Base-by-base conservation (phyloP, 2,329 filamentous ascomycete species). In the Sporothrix schenckii region DNA sequence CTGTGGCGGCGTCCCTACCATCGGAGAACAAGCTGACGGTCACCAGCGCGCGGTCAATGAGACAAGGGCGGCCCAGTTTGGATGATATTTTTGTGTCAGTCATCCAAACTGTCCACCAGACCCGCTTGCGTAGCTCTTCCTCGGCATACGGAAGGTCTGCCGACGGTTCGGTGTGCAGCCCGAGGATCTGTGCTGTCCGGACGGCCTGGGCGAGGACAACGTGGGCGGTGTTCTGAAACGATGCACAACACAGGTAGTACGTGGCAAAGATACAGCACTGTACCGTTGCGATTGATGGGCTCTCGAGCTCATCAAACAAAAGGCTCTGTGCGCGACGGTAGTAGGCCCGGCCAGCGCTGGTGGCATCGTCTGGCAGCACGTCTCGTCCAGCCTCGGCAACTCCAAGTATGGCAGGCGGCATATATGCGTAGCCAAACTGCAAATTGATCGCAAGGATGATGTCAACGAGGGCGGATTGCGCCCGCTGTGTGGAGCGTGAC, bases 91-190 rank as follows among this genome's bases (percentile, higher is more conserved):
- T 84, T 72, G 77, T 80, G 67, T 87, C 86, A 14, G 85, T 75
- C 1, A 78, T 75, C 74, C 83, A 86, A 1, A 87, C 73, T 0
- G 75, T 77, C 84, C 84, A 87, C 85, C 85, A 88, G 19, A 87
- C 72, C 0, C 84, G 79, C 72, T 81, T 83, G 5, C 82, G 81
- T 71, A 84, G 75, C 72, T 85, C 83, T 30, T 79, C 74, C 68
- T 82, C 76, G 0, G 71, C 67, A 5, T 70, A 70, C 0, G 80
- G 75, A 63, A 83, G 72, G 58, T 76, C 74, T 9, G 72, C 69
- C 0, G 80, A 76, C 1, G 84, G 83, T 27, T 86, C 83, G 0
- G 81, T 73, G 74, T 86, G 83, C 6, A 86, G 76, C 0, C 84
- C 84, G 0, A 86, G 75, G 50, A 83, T 80, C 53, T 84, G 79